phyloP scores from a whole-genome alignment of 2,329 filamentous ascomycete genomes.

The Westerdykella aurantiaca region DNA sequence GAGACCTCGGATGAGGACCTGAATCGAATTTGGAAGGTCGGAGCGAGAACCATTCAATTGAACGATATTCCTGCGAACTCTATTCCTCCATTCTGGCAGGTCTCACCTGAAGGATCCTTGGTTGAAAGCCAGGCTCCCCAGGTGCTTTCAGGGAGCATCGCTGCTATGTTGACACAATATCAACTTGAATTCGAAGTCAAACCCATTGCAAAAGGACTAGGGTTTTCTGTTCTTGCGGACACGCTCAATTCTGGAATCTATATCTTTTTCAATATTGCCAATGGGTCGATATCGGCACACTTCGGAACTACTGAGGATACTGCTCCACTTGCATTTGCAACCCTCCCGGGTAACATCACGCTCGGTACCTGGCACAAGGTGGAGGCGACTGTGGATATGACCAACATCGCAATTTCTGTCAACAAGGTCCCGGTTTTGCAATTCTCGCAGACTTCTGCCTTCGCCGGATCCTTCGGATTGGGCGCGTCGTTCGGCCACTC shows the following conservation, averaged over 20 bases:
- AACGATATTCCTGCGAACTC: too few relatives aligned
- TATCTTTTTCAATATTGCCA: slow-evolving; percentile 14
- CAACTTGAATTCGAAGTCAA: too few relatives aligned
- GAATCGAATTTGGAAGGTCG: slow-evolving; percentile 26
- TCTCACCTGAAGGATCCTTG: too few relatives aligned
- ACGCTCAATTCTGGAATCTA: too few relatives aligned
- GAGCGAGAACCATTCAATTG: slow-evolving; percentile 28
- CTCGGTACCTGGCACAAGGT: slow-evolving; percentile 7
- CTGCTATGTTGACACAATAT: too few relatives aligned
- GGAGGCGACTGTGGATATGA: slow-evolving; percentile 2
- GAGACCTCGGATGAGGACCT: slow-evolving; percentile 23
- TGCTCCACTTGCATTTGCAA: not conserved
- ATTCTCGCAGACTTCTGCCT: slow-evolving; percentile 21
- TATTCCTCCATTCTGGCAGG: too few relatives aligned
- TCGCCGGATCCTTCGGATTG: slow-evolving; percentile 30
- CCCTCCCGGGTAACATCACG: slow-evolving; percentile 2
- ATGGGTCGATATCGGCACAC: slow-evolving; percentile 9
- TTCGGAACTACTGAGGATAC: slow-evolving; percentile 2
- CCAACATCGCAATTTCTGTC: slow-evolving; percentile 8
- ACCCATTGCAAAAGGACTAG: too few relatives aligned
- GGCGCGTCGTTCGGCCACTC: slow-evolving; percentile 28
- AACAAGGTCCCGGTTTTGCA: slow-evolving; percentile 13
- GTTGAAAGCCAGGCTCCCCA: too few relatives aligned
- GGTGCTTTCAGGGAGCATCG: too few relatives aligned
- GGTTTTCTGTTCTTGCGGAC: too few relatives aligned